Conservation (phyloP, 1,284 basidiomycete genomes). For the Xanthoconium separans region DNA sequence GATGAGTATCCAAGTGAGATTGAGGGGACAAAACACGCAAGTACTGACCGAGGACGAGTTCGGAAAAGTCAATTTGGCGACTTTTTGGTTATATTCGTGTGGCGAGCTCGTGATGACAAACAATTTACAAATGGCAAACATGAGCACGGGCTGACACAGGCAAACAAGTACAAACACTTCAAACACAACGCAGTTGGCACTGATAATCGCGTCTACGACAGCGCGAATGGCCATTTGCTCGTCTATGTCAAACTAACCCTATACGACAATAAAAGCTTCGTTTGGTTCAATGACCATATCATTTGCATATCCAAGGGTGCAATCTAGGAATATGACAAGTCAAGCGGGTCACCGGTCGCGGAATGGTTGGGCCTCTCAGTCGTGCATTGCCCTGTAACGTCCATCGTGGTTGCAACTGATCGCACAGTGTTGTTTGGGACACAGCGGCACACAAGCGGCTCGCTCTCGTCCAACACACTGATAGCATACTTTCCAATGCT, state of each 20-base stretch:
- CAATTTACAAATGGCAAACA: too few species aligned
- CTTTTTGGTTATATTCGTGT: too few species aligned
- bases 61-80: too few species aligned
- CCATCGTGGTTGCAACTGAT: neutral
- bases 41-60: too few species aligned
- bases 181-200: too few species aligned
- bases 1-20: too few species aligned
- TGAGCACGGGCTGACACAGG: too few species aligned
- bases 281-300: neutral
- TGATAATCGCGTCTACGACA: too few species aligned
- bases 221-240: too few species aligned
- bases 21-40: too few species aligned
- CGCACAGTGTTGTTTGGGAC: neutral
- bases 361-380: neutral
- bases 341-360: neutral
- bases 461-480: neutral
- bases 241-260: neutral
- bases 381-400: neutral
- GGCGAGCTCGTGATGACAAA: too few species aligned
- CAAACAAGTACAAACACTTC: too few species aligned
- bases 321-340: neutral
- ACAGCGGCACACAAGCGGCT: neutral
- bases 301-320: neutral
- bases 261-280: neutral
- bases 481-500: neutral